Conservation (phyloP, 2,329 filamentous ascomycete species). For the Cladophialophora immunda region DNA sequence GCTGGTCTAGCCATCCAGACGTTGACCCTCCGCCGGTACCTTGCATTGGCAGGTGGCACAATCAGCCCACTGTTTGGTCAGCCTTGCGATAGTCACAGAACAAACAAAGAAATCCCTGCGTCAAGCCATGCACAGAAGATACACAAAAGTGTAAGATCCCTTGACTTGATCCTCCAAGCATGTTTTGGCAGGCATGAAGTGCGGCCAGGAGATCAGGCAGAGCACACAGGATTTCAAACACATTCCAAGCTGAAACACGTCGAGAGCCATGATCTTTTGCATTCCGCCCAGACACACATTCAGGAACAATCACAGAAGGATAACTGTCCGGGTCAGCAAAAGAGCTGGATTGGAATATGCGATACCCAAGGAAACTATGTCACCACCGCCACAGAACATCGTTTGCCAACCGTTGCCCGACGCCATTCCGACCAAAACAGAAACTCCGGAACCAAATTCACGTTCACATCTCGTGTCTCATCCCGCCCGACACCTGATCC, state of each 20-base stretch:
- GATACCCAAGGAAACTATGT: neutral
- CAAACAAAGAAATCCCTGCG: slow-evolving; percentile 37
- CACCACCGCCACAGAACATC: neutral
- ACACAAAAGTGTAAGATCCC: slow-evolving; percentile 7
- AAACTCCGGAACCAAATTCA: neutral
- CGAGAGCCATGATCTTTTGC: neutral
- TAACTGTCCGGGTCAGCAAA: slow-evolving; percentile 3
- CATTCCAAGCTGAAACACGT: neutral
- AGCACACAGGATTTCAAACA: slow-evolving; percentile 2
- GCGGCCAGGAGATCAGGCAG: neutral
- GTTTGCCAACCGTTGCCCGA: neutral
- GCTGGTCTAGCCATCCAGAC: neutral
- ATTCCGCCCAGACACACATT: neutral
- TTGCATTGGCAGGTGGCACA: slow-evolving; percentile 31
- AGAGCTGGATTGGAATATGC: neutral
- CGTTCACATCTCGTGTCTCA: neutral
- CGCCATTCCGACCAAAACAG: neutral
- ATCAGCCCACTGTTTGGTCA: slow-evolving; percentile 19
- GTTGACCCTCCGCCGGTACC: slow-evolving; percentile 14
- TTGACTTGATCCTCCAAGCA: neutral
- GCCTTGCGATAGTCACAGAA: slow-evolving; percentile 32
- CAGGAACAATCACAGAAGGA: neutral
- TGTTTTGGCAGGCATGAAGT: neutral
- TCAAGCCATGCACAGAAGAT: slow-evolving; percentile 27
- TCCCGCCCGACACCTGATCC: neutral